Conservation (phyloP, 768 basidiomycete genomes). For the Scleroderma citrinum region DNA sequence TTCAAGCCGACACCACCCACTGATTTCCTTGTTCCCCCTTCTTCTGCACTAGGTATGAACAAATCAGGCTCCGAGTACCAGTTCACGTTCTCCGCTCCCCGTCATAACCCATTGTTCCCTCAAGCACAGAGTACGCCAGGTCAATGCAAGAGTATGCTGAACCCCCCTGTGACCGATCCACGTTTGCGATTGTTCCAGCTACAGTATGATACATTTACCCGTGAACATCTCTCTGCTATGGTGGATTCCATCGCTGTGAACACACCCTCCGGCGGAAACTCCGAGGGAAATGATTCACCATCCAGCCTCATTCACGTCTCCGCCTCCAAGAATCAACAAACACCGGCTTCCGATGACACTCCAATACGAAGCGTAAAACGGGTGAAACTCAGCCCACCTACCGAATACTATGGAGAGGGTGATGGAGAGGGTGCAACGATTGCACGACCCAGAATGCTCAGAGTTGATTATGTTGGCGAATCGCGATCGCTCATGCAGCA, state of each 20-base stretch:
- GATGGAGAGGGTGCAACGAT: constrained; percentile 42
- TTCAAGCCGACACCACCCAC: constrained; percentile 7
- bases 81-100: constrained; percentile 74
- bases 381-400: constrained; percentile 67
- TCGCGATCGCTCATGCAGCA: constrained; percentile 73
- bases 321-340: constrained; percentile 45
- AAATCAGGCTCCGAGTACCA: constrained; percentile 48
- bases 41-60: constrained; percentile 31
- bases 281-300: constrained; percentile 37
- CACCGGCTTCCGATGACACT: constrained; percentile 36
- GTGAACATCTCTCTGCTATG: constrained; percentile 88
- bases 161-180: constrained; percentile 53
- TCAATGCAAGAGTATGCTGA: constrained; percentile 13
- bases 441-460: constrained; percentile 40
- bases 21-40: constrained; percentile 3
- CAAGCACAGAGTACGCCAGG: constrained; percentile 61
- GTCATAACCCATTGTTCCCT: constrained; percentile 34
- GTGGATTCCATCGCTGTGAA: constrained; percentile 92
- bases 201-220: constrained; percentile 94
- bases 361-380: constrained; percentile 74
- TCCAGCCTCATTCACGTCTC: constrained; percentile 38
- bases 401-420: constrained; percentile 51
- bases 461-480: constrained; percentile 74
- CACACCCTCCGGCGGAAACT: constrained; percentile 53
- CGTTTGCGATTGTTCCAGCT: constrained; percentile 86